phyloP scores from a whole-genome alignment of 2,329 filamentous ascomycete genomes.

The Didymellaceae sp. region DNA sequence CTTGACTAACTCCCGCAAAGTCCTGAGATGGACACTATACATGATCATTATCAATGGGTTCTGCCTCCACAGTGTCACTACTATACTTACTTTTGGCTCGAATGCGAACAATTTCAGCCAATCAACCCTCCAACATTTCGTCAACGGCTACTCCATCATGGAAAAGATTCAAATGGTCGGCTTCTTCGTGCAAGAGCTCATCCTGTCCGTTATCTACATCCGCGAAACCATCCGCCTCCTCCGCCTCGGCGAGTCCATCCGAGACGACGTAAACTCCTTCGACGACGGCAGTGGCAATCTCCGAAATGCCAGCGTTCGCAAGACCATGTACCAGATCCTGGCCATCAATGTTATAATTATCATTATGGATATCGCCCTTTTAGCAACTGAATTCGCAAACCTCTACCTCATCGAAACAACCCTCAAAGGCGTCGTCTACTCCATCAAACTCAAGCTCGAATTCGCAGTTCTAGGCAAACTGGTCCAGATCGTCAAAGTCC shows the following conservation, averaged over 20 bases:
- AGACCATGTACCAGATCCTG: conserved; percentile 46
- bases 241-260: conserved; percentile 33
- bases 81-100: conserved; percentile 62
- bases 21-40: conserved; percentile 58
- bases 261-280: conserved; percentile 39
- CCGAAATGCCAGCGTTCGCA: conserved; percentile 27
- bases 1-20: conserved; percentile 58
- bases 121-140: conserved; percentile 34
- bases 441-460: conserved; percentile 62
- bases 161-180: conserved; percentile 55
- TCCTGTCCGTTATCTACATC: conserved; percentile 57
- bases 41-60: conserved; percentile 66
- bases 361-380: conserved; percentile 37
- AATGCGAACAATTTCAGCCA: conserved; percentile 46
- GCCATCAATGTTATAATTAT: conserved; percentile 46
- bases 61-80: conserved; percentile 61
- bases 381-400: conserved; percentile 42
- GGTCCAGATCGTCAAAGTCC: conserved; percentile 44
- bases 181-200: conserved; percentile 52
- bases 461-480: conserved; percentile 60
- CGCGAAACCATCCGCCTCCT: conserved; percentile 60
- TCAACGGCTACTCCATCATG: conserved; percentile 50
- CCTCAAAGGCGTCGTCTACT: conserved; percentile 53
- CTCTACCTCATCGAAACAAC: conserved; percentile 46
- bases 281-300: conserved; percentile 37